Evolutionary conservation across 768 basidiomycete genomes (phyloP).

Genomic region (Xerocomellus intermedius): DNA sequence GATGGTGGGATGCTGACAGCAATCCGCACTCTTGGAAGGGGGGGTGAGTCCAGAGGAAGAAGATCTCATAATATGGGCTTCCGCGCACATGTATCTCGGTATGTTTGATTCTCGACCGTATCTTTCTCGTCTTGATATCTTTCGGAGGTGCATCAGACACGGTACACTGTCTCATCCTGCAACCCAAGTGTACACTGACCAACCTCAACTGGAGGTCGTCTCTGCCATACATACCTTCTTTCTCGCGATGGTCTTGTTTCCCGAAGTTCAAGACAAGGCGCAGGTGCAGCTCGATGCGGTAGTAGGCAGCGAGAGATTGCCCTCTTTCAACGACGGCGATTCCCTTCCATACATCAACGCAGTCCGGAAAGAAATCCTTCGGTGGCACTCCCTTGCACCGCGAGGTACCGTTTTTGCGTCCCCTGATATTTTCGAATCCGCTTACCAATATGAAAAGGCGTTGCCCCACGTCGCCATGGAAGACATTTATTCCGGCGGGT

Average conservation of each 20-base stretch:
- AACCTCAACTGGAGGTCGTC: slow-evolving; percentile 2
- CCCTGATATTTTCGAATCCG: background rate
- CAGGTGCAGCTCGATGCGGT: slow-evolving; percentile 25
- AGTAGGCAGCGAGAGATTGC: slow-evolving; percentile 21
- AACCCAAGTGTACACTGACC: slow-evolving; percentile 28
- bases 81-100: slow-evolving; percentile 9
- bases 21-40: slow-evolving; percentile 9
- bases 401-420: slow-evolving; percentile 28
- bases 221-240: slow-evolving; percentile 23
- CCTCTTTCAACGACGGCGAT: slow-evolving; percentile 20
- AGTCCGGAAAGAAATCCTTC: slow-evolving; percentile 17
- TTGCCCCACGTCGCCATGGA: slow-evolving; percentile 17
- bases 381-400: slow-evolving; percentile 16
- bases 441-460: slow-evolving; percentile 2
- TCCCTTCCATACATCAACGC: slow-evolving; percentile 27
- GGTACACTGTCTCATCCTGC: slow-evolving; percentile 7
- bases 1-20: slow-evolving; percentile 41
- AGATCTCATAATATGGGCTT: slow-evolving; percentile 21
- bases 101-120: background rate
- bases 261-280: slow-evolving; percentile 24
- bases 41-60: slow-evolving; percentile 16
- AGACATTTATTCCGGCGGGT: slow-evolving; percentile 16
- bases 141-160: background rate
- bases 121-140: background rate
- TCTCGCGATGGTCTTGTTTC: slow-evolving; percentile 24